Evolutionary conservation across 306 rosid genomes (phyloP), one percentile per base, ranked within the genome.

Genomic region (Bauhinia variegata): DNA sequence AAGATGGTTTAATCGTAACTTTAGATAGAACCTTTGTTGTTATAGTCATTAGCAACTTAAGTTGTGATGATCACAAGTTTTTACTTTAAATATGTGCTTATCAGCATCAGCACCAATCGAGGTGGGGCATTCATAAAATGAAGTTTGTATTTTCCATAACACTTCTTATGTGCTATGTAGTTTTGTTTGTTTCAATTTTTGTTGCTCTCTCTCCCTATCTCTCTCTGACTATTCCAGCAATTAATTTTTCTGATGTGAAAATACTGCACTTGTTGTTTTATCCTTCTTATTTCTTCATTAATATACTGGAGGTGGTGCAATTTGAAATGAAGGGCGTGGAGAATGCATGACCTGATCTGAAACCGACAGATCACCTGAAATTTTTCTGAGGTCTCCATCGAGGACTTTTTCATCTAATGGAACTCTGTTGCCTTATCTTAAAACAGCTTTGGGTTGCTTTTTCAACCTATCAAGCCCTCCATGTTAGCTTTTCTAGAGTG

Each of bases 171-270:
- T 12, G 15, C 6, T 42, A 32, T 10, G 12, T 48, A 30, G 19
- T 42, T 55, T 33, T 64, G 11, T 48, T 16, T 55, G 42, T 37
- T 60, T 64, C 65, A 33, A 54, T 55, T 64, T 56, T 7, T 34
- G 36, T 8, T 30, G 6, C 60, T 18, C 53, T 47, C 63, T 62
- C 54, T 47, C 3, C 5, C 16, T 4, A 51, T 18, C 53, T 47
- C 63, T 62, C 54, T 47, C 3, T 38, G 44, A 37, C 32, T 46
- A 49, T 48, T 30, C 61, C 48, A 31, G 48, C 6, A 6, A 31
- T 10, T 36, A 37, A 30, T 50, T 32, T 58, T 13, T 59, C 49
- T 10, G 1, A 19, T 4, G 50, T 65, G 60, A 37, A 50, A 13
- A 38, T 39, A 62, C 28, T 53, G 2, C 47, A 16, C 32, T 44